These are phyloP conservation scores for Plantago rigida DNA, from an alignment of 305 asterid species.

Conservation along the genomic window DNA sequence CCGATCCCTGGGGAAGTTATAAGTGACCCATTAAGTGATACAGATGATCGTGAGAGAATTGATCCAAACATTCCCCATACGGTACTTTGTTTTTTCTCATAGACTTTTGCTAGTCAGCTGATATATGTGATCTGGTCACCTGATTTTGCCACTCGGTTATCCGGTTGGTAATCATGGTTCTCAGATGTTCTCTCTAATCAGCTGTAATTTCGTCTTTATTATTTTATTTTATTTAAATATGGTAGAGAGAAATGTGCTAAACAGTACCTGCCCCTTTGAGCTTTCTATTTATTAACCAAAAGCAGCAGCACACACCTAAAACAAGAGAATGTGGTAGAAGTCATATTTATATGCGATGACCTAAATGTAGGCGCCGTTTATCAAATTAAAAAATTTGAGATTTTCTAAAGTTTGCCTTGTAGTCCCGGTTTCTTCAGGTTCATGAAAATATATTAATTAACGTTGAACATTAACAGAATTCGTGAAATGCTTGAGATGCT, in stretches of 20 bases:
- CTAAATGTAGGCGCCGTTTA: no score
- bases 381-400: not conserved
- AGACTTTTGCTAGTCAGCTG: constrained; percentile 12
- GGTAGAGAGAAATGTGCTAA: no score
- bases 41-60: constrained; percentile 58
- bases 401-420: constrained; percentile 18
- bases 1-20: constrained; percentile 71
- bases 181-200: no score
- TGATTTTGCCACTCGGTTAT: not conserved
- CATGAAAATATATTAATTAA: constrained; percentile 17
- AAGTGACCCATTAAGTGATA: constrained; percentile 86
- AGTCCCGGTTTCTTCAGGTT: constrained; percentile 13
- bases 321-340: no score
- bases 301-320: no score
- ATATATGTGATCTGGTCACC: constrained; percentile 2
- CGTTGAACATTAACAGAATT: constrained; percentile 9
- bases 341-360: no score
- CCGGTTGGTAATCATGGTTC: not conserved
- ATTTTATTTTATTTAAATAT: no score
- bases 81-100: constrained; percentile 37
- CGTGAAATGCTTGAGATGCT: not conserved
- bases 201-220: no score
- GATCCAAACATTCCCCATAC: constrained; percentile 71
- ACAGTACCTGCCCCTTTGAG: no score
- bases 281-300: no score